Base-by-base conservation (phyloP, 2,329 filamentous ascomycete genomes). In the Pseudocercospora pini-densiflorae region DNA sequence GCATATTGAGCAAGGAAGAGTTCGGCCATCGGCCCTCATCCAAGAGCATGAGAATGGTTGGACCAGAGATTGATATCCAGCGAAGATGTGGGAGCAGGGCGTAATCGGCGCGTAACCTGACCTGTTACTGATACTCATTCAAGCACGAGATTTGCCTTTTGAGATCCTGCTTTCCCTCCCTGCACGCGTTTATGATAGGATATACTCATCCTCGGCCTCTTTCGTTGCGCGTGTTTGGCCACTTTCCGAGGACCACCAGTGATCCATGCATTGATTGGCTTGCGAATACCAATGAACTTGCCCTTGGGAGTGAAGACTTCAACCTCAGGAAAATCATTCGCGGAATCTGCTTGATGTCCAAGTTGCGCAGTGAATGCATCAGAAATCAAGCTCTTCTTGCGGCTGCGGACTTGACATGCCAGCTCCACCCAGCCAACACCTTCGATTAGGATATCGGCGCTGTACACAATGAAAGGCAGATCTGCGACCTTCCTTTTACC, bases 341-440 rank as follows among this genome's bases (percentile, higher is more conserved):
- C 49, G 60, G 60, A 59, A 33, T 62, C 58, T 24, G 23, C 64
- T 12, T 58, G 55, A 58, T 7, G 55, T 14, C 55, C 55, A 58
- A 71, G 70, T 45, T 73, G 64, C 24, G 65, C 67, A 33, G 66
- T 63, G 49, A 74, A 62, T 49, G 71, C 71, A 65, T 77, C 51
- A 3, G 63, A 54, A 5, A 71, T 47, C 45, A 69, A 59, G 21
- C 65, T 69, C 57, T 71, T 72, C 62, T 53, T 62, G 21, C 69
- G 65, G 27, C 74, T 75, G 1, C 94, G 88, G 9, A 96, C 88
- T 79, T 99, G 94, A 2, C 90, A 90, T 0, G 89, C 89, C 47
- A 99, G 79, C 79, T 99, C 95, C 2, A 99, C 86, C 92, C 96
- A 99, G 7, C 95, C 95, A 27, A 93, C 90, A 1, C 95, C 93